phyloP scores from a whole-genome alignment of 2,329 filamentous ascomycete genomes.

The Juglanconis juglandina region DNA sequence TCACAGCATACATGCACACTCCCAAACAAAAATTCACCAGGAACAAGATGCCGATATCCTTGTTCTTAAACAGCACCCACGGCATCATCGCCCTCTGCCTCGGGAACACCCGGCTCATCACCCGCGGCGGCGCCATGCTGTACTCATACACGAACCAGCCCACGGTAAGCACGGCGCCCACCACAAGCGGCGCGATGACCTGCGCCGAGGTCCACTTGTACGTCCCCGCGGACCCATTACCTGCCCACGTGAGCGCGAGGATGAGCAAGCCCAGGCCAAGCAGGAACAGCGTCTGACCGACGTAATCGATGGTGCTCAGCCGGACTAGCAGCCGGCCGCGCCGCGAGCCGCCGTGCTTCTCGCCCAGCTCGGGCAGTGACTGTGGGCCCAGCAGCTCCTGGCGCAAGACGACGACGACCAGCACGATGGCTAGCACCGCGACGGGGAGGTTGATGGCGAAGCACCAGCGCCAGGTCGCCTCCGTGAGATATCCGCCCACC shows the following conservation, averaged over 20 bases:
- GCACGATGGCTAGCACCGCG: slow-evolving; percentile 45
- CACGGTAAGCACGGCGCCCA: slow-evolving; percentile 39
- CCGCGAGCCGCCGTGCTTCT: slow-evolving; percentile 20
- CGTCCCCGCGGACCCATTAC: slow-evolving; percentile 32
- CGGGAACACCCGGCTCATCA: slow-evolving; percentile 46
- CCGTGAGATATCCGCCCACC: slow-evolving; percentile 55
- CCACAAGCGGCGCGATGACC: slow-evolving; percentile 46
- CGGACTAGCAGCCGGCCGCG: slow-evolving; percentile 37
- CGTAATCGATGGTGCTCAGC: slow-evolving; percentile 52
- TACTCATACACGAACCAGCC: slow-evolving; percentile 51
- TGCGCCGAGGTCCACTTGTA: slow-evolving; percentile 49
- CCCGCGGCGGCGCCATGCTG: slow-evolving; percentile 47
- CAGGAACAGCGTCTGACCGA: slow-evolving; percentile 56
- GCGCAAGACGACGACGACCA: slow-evolving; percentile 55
- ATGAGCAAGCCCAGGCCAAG: slow-evolving; percentile 52
- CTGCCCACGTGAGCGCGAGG: slow-evolving; percentile 54
- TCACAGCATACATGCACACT: slow-evolving; percentile 48
- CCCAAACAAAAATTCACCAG: slow-evolving; percentile 60
- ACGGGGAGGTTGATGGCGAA: slow-evolving; percentile 63
- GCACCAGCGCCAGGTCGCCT: slow-evolving; percentile 61
- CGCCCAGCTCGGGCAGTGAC: slow-evolving; percentile 39
- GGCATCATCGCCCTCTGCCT: slow-evolving; percentile 62
- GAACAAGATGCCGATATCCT: slow-evolving; percentile 60
- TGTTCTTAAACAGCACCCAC: slow-evolving; percentile 52
- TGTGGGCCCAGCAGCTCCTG: slow-evolving; percentile 56